Base-by-base conservation (phyloP, 768 basidiomycete species). In the Hygrocybe coccinea region DNA sequence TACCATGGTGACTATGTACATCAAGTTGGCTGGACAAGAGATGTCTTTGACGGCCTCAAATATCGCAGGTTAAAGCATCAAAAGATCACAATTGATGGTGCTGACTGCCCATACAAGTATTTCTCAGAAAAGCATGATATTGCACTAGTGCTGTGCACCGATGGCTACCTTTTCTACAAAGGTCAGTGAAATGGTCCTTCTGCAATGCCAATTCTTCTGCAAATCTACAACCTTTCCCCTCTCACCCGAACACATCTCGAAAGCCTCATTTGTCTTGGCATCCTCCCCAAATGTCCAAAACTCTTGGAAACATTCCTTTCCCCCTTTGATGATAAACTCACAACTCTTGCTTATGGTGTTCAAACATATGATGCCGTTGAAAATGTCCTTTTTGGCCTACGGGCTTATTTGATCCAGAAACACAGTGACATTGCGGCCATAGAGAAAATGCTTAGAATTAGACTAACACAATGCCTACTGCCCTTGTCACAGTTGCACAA, bases 231-330 rank as follows among this genome's bases (percentile, higher is more conserved):
- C 45, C 62, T 71, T 15, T 62, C 62, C 1, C 66, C 69, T 2
- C 67, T 74, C 3, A 57, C 69, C 3, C 66, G 71, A 1, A 74
- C 70, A 34, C 73, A 69, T 21, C 51, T 70, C 4, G 54, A 68
- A 5, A 50, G 77, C 39, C 61, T 78, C 5, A 50, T 81, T 2
- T 67, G 65, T 24, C 41, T 78, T 10, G 74, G 75, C 9, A 65
- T 78, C 49, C 76, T 81, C 44, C 79, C 77, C 0, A 69, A 71
- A n/a, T 72, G 73, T 44, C 75, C 79, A 0, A 62, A 68, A n/a
- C 73, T 79, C 54, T 33, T 72, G 1, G 70, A 72, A 47, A 80
- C 79, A 0, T 81, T 79, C 50, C 60, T 74, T 0, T 70, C 61
- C 47, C 79, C 77, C 0, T 52, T 76, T 2, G 57, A 75, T 1